Conservation (phyloP, 202 grass and related monocot genomes). For the Zoysia matrella region DNA sequence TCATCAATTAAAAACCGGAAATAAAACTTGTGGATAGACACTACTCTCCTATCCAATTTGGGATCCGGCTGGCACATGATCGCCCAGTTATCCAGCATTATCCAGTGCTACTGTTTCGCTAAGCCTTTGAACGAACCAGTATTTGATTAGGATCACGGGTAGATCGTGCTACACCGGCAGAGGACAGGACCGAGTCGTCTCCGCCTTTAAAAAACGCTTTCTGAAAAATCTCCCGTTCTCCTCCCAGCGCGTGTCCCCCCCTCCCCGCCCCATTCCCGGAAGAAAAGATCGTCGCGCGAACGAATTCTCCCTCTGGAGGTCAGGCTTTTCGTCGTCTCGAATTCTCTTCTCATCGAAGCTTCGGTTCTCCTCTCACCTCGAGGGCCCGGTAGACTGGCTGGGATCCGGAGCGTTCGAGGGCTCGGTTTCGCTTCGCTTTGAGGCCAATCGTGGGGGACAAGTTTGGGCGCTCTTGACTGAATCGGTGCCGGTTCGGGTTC, state of each 20-base stretch:
- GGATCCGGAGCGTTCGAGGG: slow-evolving; percentile 37
- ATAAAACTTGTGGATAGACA: no score
- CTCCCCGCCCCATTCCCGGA: not conserved
- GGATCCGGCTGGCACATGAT: not conserved
- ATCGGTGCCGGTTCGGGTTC: slow-evolving; percentile 2
- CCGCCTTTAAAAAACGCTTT: slow-evolving; percentile 6
- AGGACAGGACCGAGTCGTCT: no score
- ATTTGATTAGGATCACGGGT: no score
- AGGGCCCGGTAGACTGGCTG: not conserved
- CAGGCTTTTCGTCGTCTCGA: not conserved
- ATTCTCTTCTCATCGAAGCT: not conserved
- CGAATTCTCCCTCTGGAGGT: not conserved
- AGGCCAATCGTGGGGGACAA: not conserved
- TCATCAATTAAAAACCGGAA: no score
- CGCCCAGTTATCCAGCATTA: slow-evolving; percentile 30
- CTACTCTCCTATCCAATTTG: no score
- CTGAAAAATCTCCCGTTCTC: slow-evolving; percentile 47
- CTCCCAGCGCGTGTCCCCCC: not conserved
- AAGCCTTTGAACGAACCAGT: no score
- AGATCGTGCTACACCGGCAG: no score
- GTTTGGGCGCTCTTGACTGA: slow-evolving; percentile 20
- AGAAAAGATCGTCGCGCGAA: not conserved
- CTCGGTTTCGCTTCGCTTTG: slow-evolving; percentile 4
- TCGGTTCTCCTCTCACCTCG: not conserved
- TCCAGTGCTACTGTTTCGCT: not conserved